Percentiles rank a stretch among this genome's conserved stretches.
Conservation (phyloP, 345 rosid genomes). For the Angophora floribunda region DNA sequence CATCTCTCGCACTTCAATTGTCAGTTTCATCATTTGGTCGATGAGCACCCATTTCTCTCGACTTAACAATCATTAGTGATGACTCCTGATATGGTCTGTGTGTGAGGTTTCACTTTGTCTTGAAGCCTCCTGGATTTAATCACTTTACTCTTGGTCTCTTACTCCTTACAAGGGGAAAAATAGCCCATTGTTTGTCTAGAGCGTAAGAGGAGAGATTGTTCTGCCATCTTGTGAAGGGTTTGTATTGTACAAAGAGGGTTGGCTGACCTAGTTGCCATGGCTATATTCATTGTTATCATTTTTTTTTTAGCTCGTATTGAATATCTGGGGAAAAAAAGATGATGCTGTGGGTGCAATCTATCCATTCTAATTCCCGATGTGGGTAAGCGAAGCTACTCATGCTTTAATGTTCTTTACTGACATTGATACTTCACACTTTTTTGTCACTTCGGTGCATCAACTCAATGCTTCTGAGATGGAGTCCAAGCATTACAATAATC, state of each 20-base stretch:
- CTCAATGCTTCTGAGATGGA: background rate
- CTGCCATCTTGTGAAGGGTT: background rate
- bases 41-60: background rate
- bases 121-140: background rate
- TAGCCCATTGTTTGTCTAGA: background rate
- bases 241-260: background rate
- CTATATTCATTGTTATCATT: background rate
- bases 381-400: background rate
- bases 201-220: background rate
- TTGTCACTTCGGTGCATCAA: background rate
- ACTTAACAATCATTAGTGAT: background rate
- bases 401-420: background rate
- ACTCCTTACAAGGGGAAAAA: background rate
- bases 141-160: background rate
- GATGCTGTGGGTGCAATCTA: background rate
- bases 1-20: background rate
- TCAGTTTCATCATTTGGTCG: background rate
- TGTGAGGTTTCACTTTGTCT: background rate
- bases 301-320: background rate
- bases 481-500: background rate
- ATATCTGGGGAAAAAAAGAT: background rate
- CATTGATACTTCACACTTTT: background rate
- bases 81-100: background rate
- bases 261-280: background rate
- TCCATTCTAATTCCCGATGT: background rate